A percentile compares a stretch with the other conserved stretches of the same genome.
Conservation (phyloP, 768 basidiomycete species). For the Xanthoconium purpureum region DNA sequence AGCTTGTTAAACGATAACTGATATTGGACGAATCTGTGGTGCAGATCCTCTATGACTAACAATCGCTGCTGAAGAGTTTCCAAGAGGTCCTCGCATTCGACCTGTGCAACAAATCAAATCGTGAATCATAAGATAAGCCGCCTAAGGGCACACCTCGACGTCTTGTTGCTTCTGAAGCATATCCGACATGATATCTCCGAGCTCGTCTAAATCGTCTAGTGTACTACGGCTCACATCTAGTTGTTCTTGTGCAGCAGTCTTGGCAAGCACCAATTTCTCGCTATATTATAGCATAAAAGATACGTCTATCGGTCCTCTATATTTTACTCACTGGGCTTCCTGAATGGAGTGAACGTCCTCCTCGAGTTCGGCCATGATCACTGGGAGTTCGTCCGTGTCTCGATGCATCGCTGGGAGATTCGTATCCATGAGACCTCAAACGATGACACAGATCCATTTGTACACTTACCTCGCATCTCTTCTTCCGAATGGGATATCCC, state of each 20-base stretch:
- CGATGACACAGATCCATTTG: not conserved
- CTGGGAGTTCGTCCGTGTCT: conserved; percentile 74
- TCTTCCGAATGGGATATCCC: conserved; percentile 66
- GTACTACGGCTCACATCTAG: conserved; percentile 47
- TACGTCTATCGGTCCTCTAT: not conserved
- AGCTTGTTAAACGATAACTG: conserved; percentile 72
- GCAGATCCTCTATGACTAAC: conserved; percentile 58
- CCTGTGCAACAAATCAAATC: conserved; percentile 30
- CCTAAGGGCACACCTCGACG: conserved; percentile 52
- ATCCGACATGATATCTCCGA: conserved; percentile 75
- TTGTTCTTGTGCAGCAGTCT: conserved; percentile 43
- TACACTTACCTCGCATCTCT: conserved; percentile 57
- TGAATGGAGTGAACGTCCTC: conserved; percentile 53
- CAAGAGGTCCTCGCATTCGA: conserved; percentile 52
- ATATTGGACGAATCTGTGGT: conserved; percentile 65
- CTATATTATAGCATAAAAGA: conserved; percentile 36
- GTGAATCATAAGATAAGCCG: not conserved
- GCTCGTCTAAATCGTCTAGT: conserved; percentile 67
- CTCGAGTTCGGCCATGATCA: conserved; percentile 72
- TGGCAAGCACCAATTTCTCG: conserved; percentile 45
- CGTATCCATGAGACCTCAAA: not conserved
- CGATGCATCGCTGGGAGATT: conserved; percentile 64
- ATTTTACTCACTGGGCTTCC: conserved; percentile 49
- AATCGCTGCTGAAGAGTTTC: conserved; percentile 59
- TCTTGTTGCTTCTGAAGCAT: conserved; percentile 69